These are phyloP conservation scores for Neofusicoccum kwambonambiense DNA, from an alignment of 2,329 filamentous ascomycete genomes.

Conservation along the genomic window DNA sequence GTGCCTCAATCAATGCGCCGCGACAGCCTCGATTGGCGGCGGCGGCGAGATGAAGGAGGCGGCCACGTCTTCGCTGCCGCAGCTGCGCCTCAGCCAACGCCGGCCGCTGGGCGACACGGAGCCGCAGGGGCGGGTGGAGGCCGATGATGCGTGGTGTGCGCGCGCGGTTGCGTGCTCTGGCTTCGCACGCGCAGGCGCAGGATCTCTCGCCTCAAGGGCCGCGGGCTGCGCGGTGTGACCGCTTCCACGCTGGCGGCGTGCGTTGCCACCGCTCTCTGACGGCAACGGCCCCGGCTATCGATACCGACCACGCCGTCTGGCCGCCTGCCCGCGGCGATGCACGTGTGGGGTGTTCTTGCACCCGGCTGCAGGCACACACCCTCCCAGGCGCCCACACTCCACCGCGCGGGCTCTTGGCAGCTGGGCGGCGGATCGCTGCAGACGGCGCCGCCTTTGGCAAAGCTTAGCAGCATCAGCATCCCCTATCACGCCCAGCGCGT, in stretches of 20 bases:
- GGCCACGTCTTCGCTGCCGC: neutral
- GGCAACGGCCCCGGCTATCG: neutral
- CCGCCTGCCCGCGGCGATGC: no score
- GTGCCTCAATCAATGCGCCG: conserved; percentile 3
- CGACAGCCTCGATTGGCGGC: neutral
- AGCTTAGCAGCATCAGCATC: conserved; percentile 8
- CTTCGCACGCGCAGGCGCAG: no score
- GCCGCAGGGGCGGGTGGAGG: neutral
- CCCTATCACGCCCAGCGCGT: neutral
- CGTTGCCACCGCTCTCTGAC: conserved; percentile 7
- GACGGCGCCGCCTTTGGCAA: neutral
- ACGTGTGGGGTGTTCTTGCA: no score
- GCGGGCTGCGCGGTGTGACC: neutral
- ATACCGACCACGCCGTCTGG: no score
- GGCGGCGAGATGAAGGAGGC: conserved; percentile 1
- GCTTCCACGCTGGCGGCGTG: neutral
- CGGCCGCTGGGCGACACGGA: neutral
- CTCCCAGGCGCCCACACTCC: neutral
- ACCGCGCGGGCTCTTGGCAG: neutral
- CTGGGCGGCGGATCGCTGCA: conserved; percentile 5
- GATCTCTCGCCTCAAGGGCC: neutral
- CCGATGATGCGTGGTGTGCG: neutral
- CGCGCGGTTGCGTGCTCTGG: neutral
- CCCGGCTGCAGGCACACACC: neutral
- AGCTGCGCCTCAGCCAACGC: neutral